Evolutionary conservation across 768 basidiomycete species (phyloP), one percentile per base, ranked within the genome.

Genomic region (Mycena haematopus): DNA sequence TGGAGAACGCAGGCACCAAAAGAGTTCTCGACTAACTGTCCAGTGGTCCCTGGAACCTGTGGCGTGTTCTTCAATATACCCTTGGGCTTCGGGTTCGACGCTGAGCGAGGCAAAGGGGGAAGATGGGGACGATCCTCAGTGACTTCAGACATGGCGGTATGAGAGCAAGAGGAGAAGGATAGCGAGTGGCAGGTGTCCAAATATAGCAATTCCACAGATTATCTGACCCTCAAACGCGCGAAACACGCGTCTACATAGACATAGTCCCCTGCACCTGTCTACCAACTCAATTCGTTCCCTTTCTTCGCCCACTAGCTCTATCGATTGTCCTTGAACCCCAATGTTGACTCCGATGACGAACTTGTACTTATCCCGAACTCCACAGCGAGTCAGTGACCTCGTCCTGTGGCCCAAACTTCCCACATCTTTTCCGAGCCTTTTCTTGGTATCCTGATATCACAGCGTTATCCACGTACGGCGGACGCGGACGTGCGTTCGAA

Each of bases 51-150:
- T 47, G 81, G 79, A 19, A 71, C 71, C 45, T 79, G 83, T 19
- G 85, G 83, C 3, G 88, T 86, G 74, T 93, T 94, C 90, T 95
- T 95, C 70, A 95, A 77, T 69, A 95, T 95, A 35, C 93, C 93
- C 76, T 93, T 95, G 44, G 91, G 93, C 76, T 90, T 91, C 0
- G 86, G 84, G 22, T 85, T 80, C 6, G 89, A 89, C 31, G 79
- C 82, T 19, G 89, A 89, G 59, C 89, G 86, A 60, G 81, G 84
- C 31, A 85, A 70, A 22, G 83, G 84, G 1, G 82, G 81, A 33
- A 79, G 77, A 56, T 78, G 76, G 10, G 77, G 73, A 27, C 74
- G 82, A 70, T 86, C 82, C 60, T 75, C 68, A 52, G 73, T 71
- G 38, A 75, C 77, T 65, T 77, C 44, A 51, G 66, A 61, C 69